These are phyloP conservation scores for Cadophora sp. DNA, from an alignment of 2,329 filamentous ascomycete species.

Conservation along the genomic window DNA sequence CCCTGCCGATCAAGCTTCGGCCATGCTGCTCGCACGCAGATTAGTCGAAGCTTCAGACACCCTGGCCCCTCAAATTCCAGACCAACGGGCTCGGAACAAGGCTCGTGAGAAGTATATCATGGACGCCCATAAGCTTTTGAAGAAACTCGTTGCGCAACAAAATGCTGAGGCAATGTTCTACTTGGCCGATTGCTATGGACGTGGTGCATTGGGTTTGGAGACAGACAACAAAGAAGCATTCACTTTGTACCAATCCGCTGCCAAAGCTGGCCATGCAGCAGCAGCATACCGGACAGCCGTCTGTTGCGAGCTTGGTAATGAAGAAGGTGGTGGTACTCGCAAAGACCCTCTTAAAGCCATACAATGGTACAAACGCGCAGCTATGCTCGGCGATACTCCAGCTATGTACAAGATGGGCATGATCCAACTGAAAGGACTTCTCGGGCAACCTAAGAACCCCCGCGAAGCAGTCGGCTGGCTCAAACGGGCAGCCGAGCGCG, in stretches of 20 bases:
- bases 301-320: slow-evolving; percentile 94
- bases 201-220: slow-evolving; percentile 78
- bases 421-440: slow-evolving; percentile 89
- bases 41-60: slow-evolving; percentile 84
- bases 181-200: slow-evolving; percentile 86
- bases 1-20: slow-evolving; percentile 73
- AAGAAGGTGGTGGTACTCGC: slow-evolving; percentile 91
- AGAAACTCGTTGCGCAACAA: slow-evolving; percentile 78
- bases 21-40: slow-evolving; percentile 79
- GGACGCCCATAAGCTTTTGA: slow-evolving; percentile 89
- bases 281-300: slow-evolving; percentile 95
- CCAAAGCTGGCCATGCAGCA: slow-evolving; percentile 84
- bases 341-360: slow-evolving; percentile 93
- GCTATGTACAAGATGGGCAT: slow-evolving; percentile 99
- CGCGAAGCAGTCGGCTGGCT: slow-evolving; percentile 91
- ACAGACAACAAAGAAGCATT: slow-evolving; percentile 92
- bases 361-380: slow-evolving; percentile 96
- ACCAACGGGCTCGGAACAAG: slow-evolving; percentile 76
- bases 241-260: slow-evolving; percentile 89
- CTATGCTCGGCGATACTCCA: slow-evolving; percentile 85
- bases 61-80: slow-evolving; percentile 68
- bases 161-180: slow-evolving; percentile 93
- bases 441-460: slow-evolving; percentile 85
- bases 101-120: slow-evolving; percentile 81
- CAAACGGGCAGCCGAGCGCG: slow-evolving; percentile 87